phyloP scores from a whole-genome alignment of 495 filamentous ascomycete species.

The Polyplosphaeria fusca region DNA sequence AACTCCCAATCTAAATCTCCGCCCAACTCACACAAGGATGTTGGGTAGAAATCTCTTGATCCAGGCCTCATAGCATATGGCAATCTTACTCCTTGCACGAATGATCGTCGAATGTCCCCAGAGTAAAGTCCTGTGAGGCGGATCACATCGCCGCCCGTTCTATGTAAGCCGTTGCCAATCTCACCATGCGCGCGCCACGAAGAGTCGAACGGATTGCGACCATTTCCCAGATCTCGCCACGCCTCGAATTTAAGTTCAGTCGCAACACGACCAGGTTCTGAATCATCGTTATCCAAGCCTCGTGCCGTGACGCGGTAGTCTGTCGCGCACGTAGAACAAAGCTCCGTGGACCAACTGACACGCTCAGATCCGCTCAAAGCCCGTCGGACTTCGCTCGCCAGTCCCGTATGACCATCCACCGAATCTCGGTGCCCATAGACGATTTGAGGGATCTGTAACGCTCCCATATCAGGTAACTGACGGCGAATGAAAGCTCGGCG shows the following conservation, averaged over 20 bases:
- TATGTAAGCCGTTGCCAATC: too few species aligned
- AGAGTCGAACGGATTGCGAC: constrained; percentile 16
- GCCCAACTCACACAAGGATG: too few species aligned
- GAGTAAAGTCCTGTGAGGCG: too few species aligned
- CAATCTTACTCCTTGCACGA: too few species aligned
- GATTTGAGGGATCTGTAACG: constrained; percentile 12
- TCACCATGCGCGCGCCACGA: constrained; percentile 28
- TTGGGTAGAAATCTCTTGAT: too few species aligned
- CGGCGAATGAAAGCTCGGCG: background rate
- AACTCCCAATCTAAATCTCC: too few species aligned
- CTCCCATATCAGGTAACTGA: background rate
- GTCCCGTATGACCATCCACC: constrained; percentile 7
- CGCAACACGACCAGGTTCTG: background rate
- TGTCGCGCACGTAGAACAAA: constrained; percentile 16
- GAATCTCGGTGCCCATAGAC: constrained; percentile 19
- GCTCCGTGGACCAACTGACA: background rate
- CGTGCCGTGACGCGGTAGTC: constrained; percentile 5
- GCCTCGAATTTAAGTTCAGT: background rate
- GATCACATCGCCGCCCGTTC: too few species aligned
- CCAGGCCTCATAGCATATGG: too few species aligned
- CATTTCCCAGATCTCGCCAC: constrained; percentile 21
- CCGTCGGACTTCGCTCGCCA: background rate
- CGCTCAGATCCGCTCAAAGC: background rate
- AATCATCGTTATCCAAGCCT: too few species aligned
- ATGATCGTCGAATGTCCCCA: too few species aligned